phyloP scores from a whole-genome alignment of 441 rosid species.

The Kokia cookei region DNA sequence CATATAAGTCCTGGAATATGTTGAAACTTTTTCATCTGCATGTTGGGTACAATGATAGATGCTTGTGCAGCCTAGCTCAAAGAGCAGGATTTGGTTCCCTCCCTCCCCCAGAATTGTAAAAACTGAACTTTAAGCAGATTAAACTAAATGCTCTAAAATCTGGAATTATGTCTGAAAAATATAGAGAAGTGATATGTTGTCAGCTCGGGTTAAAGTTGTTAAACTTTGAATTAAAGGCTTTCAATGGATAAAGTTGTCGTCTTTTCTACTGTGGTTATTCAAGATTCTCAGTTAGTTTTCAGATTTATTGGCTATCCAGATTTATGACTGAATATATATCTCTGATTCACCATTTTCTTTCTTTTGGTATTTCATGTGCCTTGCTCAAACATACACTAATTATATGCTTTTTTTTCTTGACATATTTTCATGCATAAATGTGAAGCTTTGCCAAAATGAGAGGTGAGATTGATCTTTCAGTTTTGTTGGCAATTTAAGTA shows the following conservation, averaged over 20 bases:
- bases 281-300: neutral
- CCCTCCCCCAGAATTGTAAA: neutral
- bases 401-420: slow-evolving; percentile 11
- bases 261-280: neutral
- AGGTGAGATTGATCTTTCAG: slow-evolving; percentile 44
- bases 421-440: slow-evolving; percentile 19
- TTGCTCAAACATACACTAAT: slow-evolving; percentile 8
- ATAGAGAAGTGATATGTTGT: neutral
- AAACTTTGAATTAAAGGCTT: neutral
- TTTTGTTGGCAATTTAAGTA: neutral
- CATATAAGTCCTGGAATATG: slow-evolving; percentile 1
- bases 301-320: neutral
- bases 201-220: neutral
- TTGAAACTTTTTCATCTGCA: neutral
- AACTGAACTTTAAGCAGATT: neutral
- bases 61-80: neutral
- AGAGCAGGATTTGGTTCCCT: too few relatives aligned
- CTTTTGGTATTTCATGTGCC: slow-evolving; percentile 1
- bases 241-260: neutral
- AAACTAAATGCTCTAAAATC: neutral
- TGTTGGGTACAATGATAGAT: neutral
- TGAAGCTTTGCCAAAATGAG: slow-evolving; percentile 90
- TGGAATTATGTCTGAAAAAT: neutral
- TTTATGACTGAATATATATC: neutral
- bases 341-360: neutral